Percentiles rank a stretch among this genome's conserved stretches.
Evolutionary conservation across 352 stramenopile species (phyloP).

Genomic region (Globisporangium acanthophoron): DNA sequence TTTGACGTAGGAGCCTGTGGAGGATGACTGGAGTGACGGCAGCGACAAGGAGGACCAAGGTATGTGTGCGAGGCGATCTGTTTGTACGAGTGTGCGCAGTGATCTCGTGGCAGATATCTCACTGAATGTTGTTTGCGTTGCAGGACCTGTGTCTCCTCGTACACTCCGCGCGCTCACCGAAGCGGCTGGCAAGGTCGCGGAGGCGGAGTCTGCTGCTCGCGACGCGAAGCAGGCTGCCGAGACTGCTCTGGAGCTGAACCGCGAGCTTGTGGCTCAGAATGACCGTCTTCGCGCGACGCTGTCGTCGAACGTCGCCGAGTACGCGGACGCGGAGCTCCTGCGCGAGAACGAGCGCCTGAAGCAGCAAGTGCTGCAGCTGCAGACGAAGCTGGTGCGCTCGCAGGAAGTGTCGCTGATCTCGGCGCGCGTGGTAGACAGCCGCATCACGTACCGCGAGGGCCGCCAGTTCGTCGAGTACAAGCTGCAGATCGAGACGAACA

Average conservation of each 20-base stretch:
- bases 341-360: conserved; percentile 69
- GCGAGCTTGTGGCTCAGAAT: conserved; percentile 55
- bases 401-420: conserved; percentile 64
- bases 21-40: conserved; percentile 76
- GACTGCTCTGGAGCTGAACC: conserved; percentile 52
- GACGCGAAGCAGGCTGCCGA: conserved; percentile 67
- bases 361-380: conserved; percentile 62
- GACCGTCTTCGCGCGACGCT: conserved; percentile 56
- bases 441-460: conserved; percentile 61
- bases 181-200: conserved; percentile 65
- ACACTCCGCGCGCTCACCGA: conserved; percentile 64
- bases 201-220: conserved; percentile 62
- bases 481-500: conserved; percentile 70
- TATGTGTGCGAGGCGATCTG: conserved; percentile 6
- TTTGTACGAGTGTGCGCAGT: not conserved
- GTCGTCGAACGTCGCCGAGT: conserved; percentile 64
- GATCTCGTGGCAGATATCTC: not conserved
- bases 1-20: conserved; percentile 71
- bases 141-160: conserved; percentile 48
- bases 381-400: conserved; percentile 61
- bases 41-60: conserved; percentile 54
- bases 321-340: conserved; percentile 56
- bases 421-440: conserved; percentile 64
- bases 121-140: not conserved
- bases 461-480: conserved; percentile 77